Evolutionary conservation across 202 grass and related monocot genomes (phyloP), one percentile per base, ranked within the genome.

Genomic region (Bolboschoenoplectus hybrid): DNA sequence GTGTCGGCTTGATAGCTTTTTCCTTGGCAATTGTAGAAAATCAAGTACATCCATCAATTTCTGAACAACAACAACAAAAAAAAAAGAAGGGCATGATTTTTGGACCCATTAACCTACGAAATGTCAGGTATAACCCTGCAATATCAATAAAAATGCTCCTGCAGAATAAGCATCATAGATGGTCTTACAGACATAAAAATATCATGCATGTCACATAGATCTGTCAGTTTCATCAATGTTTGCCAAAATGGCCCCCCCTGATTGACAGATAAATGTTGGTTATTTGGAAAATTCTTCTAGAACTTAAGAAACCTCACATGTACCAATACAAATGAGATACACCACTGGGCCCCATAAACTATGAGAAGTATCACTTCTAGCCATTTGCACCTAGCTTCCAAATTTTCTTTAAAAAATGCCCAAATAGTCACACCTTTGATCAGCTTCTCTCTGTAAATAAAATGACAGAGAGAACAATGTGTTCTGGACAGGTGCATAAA

Each of bases 21-120:
- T 67, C 66, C 86, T 91, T 2, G 93, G 97, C 89, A 96, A 85
- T 92, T 81, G 93, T 69, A 99, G 79, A 91, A 99, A 96, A 80
- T 92, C 88, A 69, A 94, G 80, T 69, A 94, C 93, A 88, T 99
- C 92, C 76, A 86, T 90, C 16, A 97, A 81, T 86, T 88, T 99
- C 92, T 99, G 89, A 72, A 89, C 36, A 83, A 83, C 85, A 13
- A 26, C 26, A 26, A 26, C 26, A 39, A 85, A 71, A 60, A 34
- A 90, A 57, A 88, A 6, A 66, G 40, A 20, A 32, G 14, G 13
- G 44, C 7, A 73, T 77, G 45, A 32, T 83, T 45, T 9, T 87
- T 47, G 89, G 56, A 13, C 26, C 14, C 72, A 34, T 10, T 53
- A 75, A 46, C 26, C 8, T 75, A 16, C 0, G 7, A 36, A 2